Percentiles rank a stretch among this genome's conserved stretches.
phyloP scores from a whole-genome alignment of 192 early-diverging fungal genomes.

The Lunasporangiospora selenospora region DNA sequence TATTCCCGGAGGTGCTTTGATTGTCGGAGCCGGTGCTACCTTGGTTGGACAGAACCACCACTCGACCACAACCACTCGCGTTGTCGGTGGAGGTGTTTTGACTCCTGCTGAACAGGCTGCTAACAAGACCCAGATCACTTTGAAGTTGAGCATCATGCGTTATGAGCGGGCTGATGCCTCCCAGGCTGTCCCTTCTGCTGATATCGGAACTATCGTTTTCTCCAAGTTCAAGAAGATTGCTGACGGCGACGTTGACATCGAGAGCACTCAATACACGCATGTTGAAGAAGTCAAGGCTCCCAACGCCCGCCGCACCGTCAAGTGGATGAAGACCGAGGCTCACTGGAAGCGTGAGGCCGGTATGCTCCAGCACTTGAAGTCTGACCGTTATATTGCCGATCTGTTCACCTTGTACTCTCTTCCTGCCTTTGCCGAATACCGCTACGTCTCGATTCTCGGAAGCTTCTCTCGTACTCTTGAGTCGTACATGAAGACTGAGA shows the following conservation, averaged over 20 bases:
- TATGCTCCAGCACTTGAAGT: conserved; percentile 49
- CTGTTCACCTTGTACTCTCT: conserved; percentile 45
- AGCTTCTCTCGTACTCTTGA: conserved; percentile 39
- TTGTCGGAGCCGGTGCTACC: conserved; percentile 43
- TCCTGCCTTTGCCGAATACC: conserved; percentile 45
- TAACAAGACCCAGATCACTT: conserved; percentile 47
- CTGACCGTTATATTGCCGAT: conserved; percentile 42
- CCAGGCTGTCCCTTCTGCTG: conserved; percentile 31
- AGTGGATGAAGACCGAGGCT: conserved; percentile 48
- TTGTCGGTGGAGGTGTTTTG: conserved; percentile 32
- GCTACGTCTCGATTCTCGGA: conserved; percentile 42
- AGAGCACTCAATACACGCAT: conserved; percentile 33
- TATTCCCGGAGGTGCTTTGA: conserved; percentile 34
- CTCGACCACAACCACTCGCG: conserved; percentile 43
- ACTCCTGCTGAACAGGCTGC: conserved; percentile 46
- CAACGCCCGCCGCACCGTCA: conserved; percentile 35
- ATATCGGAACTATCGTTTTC: conserved; percentile 36
- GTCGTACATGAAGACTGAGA: conserved; percentile 35
- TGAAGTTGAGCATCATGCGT: conserved; percentile 49
- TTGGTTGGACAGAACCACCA: conserved; percentile 45
- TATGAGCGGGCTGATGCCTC: conserved; percentile 47
- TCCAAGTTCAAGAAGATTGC: conserved; percentile 49
- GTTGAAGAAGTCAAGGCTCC: conserved; percentile 40
- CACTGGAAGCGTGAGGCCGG: conserved; percentile 52
- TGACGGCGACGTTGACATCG: conserved; percentile 39